Evolutionary conservation across 2,329 filamentous ascomycete genomes (phyloP).

Genomic region (Penicillium hesseltinei): DNA sequence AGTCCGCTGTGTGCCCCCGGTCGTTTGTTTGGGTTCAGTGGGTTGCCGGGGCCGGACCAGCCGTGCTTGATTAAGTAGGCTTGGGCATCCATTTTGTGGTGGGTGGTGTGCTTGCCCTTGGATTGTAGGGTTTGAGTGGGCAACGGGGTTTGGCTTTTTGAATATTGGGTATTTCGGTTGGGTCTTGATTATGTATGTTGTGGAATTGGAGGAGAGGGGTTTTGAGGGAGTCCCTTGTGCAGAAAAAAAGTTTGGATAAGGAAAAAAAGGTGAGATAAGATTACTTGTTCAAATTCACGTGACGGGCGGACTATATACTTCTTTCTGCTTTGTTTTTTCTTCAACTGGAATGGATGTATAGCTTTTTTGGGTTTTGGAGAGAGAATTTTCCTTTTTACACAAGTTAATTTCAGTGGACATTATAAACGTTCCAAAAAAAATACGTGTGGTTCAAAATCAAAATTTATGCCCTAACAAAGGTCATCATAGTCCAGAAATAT

Average conservation of each 20-base stretch:
- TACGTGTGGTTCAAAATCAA: background rate
- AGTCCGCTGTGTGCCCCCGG: conserved; percentile 58
- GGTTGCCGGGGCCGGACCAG: conserved; percentile 86
- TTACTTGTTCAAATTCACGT: too few relatives aligned
- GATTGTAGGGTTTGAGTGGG: background rate
- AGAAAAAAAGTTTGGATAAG: conserved; percentile 10
- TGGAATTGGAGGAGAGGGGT: background rate
- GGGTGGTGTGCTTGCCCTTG: background rate
- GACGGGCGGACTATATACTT: too few relatives aligned
- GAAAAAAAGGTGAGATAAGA: conserved; percentile 8
- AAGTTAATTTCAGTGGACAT: background rate
- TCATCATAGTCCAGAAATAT: background rate
- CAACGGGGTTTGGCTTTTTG: background rate
- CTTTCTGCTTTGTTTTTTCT: too few relatives aligned
- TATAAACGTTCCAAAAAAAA: background rate
- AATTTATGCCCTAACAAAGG: background rate
- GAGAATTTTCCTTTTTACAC: background rate
- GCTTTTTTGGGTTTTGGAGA: background rate
- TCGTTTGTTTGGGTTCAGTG: conserved; percentile 66
- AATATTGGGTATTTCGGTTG: too few relatives aligned
- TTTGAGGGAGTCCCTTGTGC: background rate
- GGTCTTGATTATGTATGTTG: background rate
- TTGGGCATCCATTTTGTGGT: conserved; percentile 70
- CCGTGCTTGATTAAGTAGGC: conserved; percentile 81
- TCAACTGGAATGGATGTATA: too few relatives aligned